Evolutionary conservation across 2,329 filamentous ascomycete genomes (phyloP).

Genomic region (Trichoderma hamatum): DNA sequence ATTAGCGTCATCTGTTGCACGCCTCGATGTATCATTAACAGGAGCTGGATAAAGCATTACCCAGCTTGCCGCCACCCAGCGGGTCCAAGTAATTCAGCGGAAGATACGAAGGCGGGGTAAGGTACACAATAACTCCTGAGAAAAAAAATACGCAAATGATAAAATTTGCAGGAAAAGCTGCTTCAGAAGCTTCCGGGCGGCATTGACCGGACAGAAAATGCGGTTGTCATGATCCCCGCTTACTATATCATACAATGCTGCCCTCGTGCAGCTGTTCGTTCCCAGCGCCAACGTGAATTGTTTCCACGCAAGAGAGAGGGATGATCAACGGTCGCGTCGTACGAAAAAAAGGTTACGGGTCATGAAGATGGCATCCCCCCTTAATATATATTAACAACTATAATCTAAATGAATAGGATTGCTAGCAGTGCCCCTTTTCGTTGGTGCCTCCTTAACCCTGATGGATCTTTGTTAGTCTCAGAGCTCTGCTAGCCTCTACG

Average conservation of each 20-base stretch:
- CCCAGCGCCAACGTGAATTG: background rate
- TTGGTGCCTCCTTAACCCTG: no score
- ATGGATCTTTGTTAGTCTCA: no score
- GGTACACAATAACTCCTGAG: background rate
- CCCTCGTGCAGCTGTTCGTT: background rate
- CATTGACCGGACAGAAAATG: background rate
- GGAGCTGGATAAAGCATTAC: background rate
- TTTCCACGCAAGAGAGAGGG: background rate
- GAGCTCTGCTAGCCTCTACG: no score
- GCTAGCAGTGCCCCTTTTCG: no score
- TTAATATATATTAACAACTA: no score
- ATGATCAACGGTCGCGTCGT: background rate
- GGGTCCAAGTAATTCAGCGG: background rate
- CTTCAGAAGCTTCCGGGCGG: background rate
- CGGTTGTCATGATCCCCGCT: background rate
- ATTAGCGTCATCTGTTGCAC: no score
- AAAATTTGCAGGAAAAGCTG: background rate
- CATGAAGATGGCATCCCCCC: no score
- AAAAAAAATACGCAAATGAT: background rate
- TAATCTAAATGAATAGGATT: no score
- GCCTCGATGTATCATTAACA: background rate
- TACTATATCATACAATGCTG: background rate
- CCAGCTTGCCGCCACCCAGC: background rate
- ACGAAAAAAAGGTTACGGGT: no score
- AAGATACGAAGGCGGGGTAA: background rate